Base-by-base conservation (phyloP, 164 flowering plant species). In the Echeveria elegans region DNA sequence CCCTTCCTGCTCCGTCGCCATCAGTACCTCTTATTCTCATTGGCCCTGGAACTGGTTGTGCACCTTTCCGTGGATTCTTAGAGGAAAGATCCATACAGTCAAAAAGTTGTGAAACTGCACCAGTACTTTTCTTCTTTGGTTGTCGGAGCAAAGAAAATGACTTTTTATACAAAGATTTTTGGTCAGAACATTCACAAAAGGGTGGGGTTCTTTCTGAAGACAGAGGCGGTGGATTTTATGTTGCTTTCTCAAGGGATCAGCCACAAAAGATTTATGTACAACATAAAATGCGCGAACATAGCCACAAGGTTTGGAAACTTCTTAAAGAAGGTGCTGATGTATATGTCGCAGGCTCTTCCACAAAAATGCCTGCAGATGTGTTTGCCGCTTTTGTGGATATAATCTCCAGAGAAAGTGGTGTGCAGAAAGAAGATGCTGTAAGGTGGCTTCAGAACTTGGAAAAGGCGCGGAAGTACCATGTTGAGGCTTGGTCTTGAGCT, bases 31-130 rank as follows among this genome's bases (percentile, higher is more conserved):
- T 95, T 64, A 82, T 95, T 70, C 92, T 95, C 37, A 67, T 90
- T 69, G 97, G 97, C 59, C 97, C 99, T 38, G 99, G 99, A 66
- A 92, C 97, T 10, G 99, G 99, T 10, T 95, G 99, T 78, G 99
- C 99, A 21, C 99, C 96, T 64, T 95, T 95, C 69, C 89, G 80
- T 63, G 97, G 84, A 66, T 92, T 88, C 74, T 73, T 92, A 38
- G 94, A 84, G 78, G 99, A 95, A 77, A 82, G 97, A 76, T 87
- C 84, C 41, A 64, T 79, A 5, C 89, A 85, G 68, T 79, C 79
- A 68, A 58, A 62, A 65, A 64, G 78, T 28, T 72, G 69, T 68
- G 62, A 81, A 48, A 80, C 82, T 36, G 92, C 87, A 66, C 96
- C 96, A 1, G 58, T 86, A 24, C 72, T 89, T 28, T 85, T 92